Evolutionary conservation across 176 grass and related monocot species (phyloP), one percentile per base, ranked within the genome.

Genomic region (Tillandsia fasciculata): DNA sequence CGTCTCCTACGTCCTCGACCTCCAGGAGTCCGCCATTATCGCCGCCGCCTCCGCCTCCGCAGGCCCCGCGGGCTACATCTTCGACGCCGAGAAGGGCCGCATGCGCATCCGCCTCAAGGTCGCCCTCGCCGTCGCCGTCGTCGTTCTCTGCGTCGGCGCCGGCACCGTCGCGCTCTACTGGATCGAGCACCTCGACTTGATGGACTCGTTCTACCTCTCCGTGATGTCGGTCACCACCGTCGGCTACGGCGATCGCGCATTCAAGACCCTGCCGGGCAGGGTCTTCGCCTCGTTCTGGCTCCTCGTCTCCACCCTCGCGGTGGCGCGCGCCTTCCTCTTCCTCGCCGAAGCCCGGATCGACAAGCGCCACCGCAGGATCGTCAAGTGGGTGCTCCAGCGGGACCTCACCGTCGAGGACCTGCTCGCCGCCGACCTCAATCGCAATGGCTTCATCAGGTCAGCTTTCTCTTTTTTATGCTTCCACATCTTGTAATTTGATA

Each of bases 211-310:
- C 61, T 90, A 90, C 69, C 68, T 85, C 64, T 80, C 77, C 29
- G 85, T 87, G 75, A 85, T 69, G 14, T 89, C 83, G 51, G 83
- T 94, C 52, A 94, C 86, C 22, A 89, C 86, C 27, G 83, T 89
- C 0, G 86, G 86, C 33, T 94, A 94, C 64, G 90, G 90, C 12
- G 86, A 89, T 70, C 48, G 57, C 74, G 82, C 77, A 70, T 94
- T 94, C 81, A 47, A 49, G 18, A 79, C 86, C 8, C 0, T 24
- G 50, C 28, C 3, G 9, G 86, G 90, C 24, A 51, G 83, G 69
- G 63, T 74, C 14, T 94, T 94, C 67, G 86, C 86, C 12, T 72
- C 79, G 0, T 51, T 78, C 7, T 95, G 90, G 91, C 74, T 95
- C 8, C 82, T 85, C 0, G 81, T 82, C 68, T 87, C 83, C 61